These are phyloP conservation scores for Fusarium floridanum DNA, from an alignment of 2,329 filamentous ascomycete genomes.

Conservation along the genomic window DNA sequence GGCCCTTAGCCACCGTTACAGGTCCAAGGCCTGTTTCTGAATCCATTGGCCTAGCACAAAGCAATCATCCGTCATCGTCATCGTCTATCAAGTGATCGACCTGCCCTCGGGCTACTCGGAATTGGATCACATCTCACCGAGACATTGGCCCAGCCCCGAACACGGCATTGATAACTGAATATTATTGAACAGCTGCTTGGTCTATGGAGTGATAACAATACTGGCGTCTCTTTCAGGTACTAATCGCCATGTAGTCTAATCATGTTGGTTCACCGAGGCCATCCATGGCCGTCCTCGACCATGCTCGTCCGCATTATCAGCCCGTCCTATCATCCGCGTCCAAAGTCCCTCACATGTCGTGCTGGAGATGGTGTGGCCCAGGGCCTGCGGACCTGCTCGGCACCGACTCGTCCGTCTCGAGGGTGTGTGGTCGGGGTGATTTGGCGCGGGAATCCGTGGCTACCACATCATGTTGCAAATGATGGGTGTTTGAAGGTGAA, in stretches of 20 bases:
- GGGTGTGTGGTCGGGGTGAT: slow-evolving; percentile 22
- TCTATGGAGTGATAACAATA: slow-evolving; percentile 33
- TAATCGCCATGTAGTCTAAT: slow-evolving; percentile 6
- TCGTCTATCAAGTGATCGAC: background rate
- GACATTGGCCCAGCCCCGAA: background rate
- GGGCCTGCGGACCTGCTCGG: slow-evolving; percentile 2
- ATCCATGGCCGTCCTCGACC: background rate
- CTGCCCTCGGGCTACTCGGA: background rate
- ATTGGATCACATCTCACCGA: background rate
- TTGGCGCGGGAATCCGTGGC: background rate
- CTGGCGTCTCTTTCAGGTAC: slow-evolving; percentile 29
- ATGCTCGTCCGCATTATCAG: background rate
- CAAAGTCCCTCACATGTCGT: slow-evolving; percentile 26
- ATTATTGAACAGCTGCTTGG: slow-evolving; percentile 16
- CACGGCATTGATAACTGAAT: slow-evolving; percentile 8
- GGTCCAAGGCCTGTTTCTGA: background rate
- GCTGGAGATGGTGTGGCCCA: slow-evolving; percentile 32
- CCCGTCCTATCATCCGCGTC: background rate
- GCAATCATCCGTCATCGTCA: background rate
- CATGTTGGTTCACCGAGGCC: slow-evolving; percentile 1
- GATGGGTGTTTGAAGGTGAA: slow-evolving; percentile 27
- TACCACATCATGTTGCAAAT: slow-evolving; percentile 27
- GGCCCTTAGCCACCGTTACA: background rate
- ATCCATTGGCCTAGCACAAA: slow-evolving; percentile 3
- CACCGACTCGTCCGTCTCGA: slow-evolving; percentile 31